These are phyloP conservation scores for Lachnellula arida DNA, from an alignment of 2,329 filamentous ascomycete species.

Conservation along the genomic window DNA sequence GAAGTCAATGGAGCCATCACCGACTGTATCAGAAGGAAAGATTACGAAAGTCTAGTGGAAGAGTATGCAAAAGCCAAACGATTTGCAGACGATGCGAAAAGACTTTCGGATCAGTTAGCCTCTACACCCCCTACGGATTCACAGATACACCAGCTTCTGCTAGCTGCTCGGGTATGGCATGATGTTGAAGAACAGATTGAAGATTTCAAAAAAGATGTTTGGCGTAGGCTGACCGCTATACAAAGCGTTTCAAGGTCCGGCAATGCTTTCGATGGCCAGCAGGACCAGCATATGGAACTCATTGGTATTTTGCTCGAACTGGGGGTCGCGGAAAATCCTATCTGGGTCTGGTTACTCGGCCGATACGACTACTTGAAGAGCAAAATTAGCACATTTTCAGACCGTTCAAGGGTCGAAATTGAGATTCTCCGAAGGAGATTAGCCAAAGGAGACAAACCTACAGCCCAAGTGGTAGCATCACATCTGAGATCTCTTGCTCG, in stretches of 20 bases:
- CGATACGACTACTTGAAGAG: slow-evolving; percentile 85
- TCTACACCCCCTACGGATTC: slow-evolving; percentile 63
- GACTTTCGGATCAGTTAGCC: slow-evolving; percentile 54
- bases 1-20: slow-evolving; percentile 73
- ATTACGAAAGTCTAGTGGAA: slow-evolving; percentile 83
- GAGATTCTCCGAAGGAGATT: slow-evolving; percentile 83
- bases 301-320: slow-evolving; percentile 87
- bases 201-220: slow-evolving; percentile 81
- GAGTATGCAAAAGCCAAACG: slow-evolving; percentile 80
- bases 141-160: slow-evolving; percentile 79
- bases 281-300: slow-evolving; percentile 85
- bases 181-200: slow-evolving; percentile 87
- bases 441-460: slow-evolving; percentile 68
- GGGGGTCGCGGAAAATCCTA: slow-evolving; percentile 91
- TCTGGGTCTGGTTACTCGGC: slow-evolving; percentile 92
- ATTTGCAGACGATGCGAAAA: slow-evolving; percentile 73
- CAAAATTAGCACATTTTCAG: slow-evolving; percentile 74
- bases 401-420: slow-evolving; percentile 86
- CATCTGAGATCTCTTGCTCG: slow-evolving; percentile 72
- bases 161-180: slow-evolving; percentile 91
- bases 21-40: slow-evolving; percentile 83
- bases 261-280: slow-evolving; percentile 37
- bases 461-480: slow-evolving; percentile 62
- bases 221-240: slow-evolving; percentile 71
- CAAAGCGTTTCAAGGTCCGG: slow-evolving; percentile 46